Base-by-base conservation (phyloP, 768 basidiomycete species). In the Tylopilus cervinicoccineus region DNA sequence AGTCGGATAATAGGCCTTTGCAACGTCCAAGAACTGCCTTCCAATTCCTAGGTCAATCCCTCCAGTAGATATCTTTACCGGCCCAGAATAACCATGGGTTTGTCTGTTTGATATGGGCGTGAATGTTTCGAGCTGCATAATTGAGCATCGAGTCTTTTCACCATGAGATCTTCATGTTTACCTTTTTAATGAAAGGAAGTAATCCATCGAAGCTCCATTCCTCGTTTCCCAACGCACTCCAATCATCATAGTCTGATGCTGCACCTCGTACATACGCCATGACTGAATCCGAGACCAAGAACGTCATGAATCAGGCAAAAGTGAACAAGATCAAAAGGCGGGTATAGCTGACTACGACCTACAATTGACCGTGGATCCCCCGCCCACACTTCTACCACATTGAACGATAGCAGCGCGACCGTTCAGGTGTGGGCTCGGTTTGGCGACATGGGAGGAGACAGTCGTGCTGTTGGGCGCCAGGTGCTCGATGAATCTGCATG, bases 241-340 rank as follows among this genome's bases (percentile, higher is more conserved):
- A 85, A 42, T 79, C 78, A 52, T 86, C 80, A 40, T 78, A 84
- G 57, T 86, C 84, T 0, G 81, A 83, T 2, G 79, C 76, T 8
- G 78, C 63, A 13, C 80, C 76, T 22, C 84, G 75, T 0, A 74
- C 77, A 52, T 84, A 85, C 71, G 78, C 71, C 59, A 72, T 71
- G 56, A 67, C 73, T 63, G 13, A 7, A 40, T 26, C 10, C 17
- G 10, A n/a, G n/a, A n/a, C 8, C 17, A 26, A n/a, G n/a, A n/a
- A n/a, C n/a, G n/a, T n/a, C n/a, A n/a, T n/a, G n/a, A n/a, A n/a
- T n/a, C n/a, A n/a, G n/a, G n/a, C n/a, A n/a, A n/a, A n/a, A n/a
- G n/a, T n/a, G n/a, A n/a, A n/a, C n/a, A n/a, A n/a, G n/a, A n/a
- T n/a, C n/a, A n/a, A n/a, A n/a, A n/a, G n/a, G n/a, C n/a, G n/a